Evolutionary conservation across 2,329 filamentous ascomycete species (phyloP), one percentile per base, ranked within the genome.

Genomic region (Microsporum canis): DNA sequence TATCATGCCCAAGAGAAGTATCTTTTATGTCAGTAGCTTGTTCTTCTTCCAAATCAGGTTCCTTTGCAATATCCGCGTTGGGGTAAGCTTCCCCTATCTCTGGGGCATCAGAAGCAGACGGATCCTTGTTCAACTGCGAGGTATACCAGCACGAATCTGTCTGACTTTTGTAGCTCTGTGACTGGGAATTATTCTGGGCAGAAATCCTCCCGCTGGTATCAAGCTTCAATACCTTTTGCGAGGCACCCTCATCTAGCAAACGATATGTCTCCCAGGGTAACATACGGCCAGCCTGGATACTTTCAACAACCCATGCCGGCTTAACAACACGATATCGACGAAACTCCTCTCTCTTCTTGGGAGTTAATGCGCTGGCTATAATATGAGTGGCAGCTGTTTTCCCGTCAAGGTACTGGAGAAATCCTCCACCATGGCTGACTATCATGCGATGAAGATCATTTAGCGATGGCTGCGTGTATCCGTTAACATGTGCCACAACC

Each of bases 331-430:
- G 85, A 73, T 97, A 96, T 65, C 84, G 85, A 60, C 80, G 82
- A 70, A 95, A 96, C 65, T 99, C 94, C 60, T 92, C 84, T 33
- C 85, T 85, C 74, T 99, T 99, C 76, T 96, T 97, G 0, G 90
- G 91, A 0, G 94, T 94, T 27, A 99, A 78, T 59, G 84, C 87
- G 59, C 90, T 92, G 2, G 92, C 91, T 67, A 99, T 91, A 66
- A 99, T 96, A 71, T 99, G 92, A 0, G 95, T 99, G 0, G 91
- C 92, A 71, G 88, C 87, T 0, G 92, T 97, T 77, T 99, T 99
- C 41, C 86, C 88, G 72, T 96, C 91, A 8, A 99, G 78, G 69
- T 97, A 97, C 72, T 99, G 94, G 63, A 96, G 81, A 67, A 96
- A 97, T 0, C 88, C 89, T 36, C 91, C 95, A n/a, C 94, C 94